Evolutionary conservation across 2,329 filamentous ascomycete species (phyloP).

Genomic region (Geosmithia putterillii): DNA sequence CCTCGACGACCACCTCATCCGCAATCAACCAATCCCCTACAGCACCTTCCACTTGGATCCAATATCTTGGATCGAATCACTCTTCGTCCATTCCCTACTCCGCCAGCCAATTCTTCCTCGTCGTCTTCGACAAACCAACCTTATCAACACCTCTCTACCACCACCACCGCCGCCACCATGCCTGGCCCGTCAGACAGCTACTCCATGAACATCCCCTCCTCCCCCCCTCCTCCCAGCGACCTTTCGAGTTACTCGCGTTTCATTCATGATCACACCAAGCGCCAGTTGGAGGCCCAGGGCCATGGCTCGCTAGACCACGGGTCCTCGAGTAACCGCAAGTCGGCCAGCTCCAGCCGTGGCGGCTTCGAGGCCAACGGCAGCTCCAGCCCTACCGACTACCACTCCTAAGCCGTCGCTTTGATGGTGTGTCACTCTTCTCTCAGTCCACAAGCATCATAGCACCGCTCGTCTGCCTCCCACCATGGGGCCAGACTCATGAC

Average conservation of each 20-base stretch:
- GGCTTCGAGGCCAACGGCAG: conserved; percentile 17
- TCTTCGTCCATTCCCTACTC: too few relatives aligned
- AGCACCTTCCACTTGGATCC: too few relatives aligned
- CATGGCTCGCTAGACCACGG: conserved; percentile 7
- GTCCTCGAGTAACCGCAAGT: conserved; percentile 5
- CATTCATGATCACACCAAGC: conserved; percentile 54
- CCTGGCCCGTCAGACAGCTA: conserved; percentile 26
- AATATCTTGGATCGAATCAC: too few relatives aligned
- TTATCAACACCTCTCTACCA: not conserved
- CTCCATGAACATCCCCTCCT: conserved; percentile 20
- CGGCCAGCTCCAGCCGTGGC: conserved; percentile 5
- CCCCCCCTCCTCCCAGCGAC: conserved; percentile 28
- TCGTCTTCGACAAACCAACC: too few relatives aligned
- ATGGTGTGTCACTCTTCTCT: too few relatives aligned
- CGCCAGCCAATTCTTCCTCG: too few relatives aligned
- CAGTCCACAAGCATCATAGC: too few relatives aligned
- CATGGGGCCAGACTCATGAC: too few relatives aligned
- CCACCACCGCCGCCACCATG: conserved; percentile 15
- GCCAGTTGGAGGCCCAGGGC: conserved; percentile 47
- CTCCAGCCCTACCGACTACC: conserved; percentile 8
- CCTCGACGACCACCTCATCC: too few relatives aligned
- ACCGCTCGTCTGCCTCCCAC: too few relatives aligned
- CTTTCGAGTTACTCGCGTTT: conserved; percentile 44
- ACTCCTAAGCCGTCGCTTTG: too few relatives aligned
- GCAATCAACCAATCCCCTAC: not conserved